phyloP scores from a whole-genome alignment of 2,329 filamentous ascomycete genomes.

The Parascedosporium putredinis region DNA sequence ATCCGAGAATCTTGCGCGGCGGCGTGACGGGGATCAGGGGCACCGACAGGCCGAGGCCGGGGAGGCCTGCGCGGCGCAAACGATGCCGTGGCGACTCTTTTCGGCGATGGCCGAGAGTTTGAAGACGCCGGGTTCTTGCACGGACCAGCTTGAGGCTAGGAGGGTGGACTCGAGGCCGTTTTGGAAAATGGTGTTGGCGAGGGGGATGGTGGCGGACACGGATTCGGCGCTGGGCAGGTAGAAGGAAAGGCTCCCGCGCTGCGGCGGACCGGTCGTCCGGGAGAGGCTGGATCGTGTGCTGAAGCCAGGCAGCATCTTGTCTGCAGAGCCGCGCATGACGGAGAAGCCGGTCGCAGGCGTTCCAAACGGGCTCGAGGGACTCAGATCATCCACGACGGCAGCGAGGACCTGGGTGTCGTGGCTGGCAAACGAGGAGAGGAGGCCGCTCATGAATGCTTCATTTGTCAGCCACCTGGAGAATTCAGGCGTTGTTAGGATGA shows the following conservation, averaged over 20 bases:
- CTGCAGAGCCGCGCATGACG: slow-evolving; percentile 8
- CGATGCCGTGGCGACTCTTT: slow-evolving; percentile 29
- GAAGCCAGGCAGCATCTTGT: slow-evolving; percentile 8
- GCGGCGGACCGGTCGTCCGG: background rate
- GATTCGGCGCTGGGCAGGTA: slow-evolving; percentile 6
- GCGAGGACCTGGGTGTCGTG: slow-evolving; percentile 34
- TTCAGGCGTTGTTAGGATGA: slow-evolving; percentile 38
- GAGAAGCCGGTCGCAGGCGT: slow-evolving; percentile 9
- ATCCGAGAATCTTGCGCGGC: slow-evolving; percentile 50
- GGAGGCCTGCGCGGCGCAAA: slow-evolving; percentile 11
- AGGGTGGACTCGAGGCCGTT: slow-evolving; percentile 55
- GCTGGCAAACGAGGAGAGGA: slow-evolving; percentile 12
- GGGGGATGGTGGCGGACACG: slow-evolving; percentile 43
- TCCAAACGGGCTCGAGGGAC: slow-evolving; percentile 18
- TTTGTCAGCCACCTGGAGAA: slow-evolving; percentile 39
- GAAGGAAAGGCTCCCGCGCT: background rate
- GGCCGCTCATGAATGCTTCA: slow-evolving; percentile 24
- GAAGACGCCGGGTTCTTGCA: slow-evolving; percentile 9
- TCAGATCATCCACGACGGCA: slow-evolving; percentile 46
- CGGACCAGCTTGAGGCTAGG: slow-evolving; percentile 23
- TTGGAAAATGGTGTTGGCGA: slow-evolving; percentile 70
- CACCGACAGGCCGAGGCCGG: slow-evolving; percentile 18
- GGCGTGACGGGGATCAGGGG: slow-evolving; percentile 54
- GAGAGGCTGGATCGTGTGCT: background rate
- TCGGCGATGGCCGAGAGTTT: slow-evolving; percentile 19